Evolutionary conservation across 257 asterid species (phyloP).

Genomic region (Salvia hispanica): DNA sequence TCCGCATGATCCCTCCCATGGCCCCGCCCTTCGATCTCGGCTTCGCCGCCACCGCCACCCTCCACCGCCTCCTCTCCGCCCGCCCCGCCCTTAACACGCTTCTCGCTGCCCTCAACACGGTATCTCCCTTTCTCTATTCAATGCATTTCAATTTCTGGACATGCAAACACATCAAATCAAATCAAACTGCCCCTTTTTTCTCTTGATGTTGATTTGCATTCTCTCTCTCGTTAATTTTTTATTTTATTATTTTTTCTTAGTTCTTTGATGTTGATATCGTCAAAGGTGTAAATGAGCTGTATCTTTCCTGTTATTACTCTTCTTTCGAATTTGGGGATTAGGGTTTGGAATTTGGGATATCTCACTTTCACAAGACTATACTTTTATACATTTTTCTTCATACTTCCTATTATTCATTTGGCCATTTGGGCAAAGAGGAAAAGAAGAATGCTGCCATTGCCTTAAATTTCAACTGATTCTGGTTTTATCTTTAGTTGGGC

Average conservation of each 20-base stretch:
- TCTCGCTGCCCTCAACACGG: constrained; percentile 79
- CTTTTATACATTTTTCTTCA: too few species aligned
- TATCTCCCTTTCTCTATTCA: constrained; percentile 10
- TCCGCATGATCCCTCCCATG: constrained; percentile 54
- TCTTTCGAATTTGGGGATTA: too few species aligned
- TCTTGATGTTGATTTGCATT: constrained; percentile 28
- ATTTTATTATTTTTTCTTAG: not conserved
- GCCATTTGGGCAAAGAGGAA: not conserved
- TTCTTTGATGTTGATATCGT: not conserved
- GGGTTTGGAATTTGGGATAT: too few species aligned
- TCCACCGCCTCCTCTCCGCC: constrained; percentile 57
- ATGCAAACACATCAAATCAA: constrained; percentile 7
- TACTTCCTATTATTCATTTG: too few species aligned
- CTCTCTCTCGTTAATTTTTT: not conserved
- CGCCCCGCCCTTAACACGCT: constrained; percentile 60
- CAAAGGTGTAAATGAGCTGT: constrained; percentile 7
- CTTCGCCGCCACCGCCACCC: constrained; percentile 50
- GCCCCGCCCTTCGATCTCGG: constrained; percentile 78
- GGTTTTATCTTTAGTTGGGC: too few species aligned
- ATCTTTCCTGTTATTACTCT: not conserved
- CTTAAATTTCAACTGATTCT: too few species aligned
- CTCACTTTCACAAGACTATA: too few species aligned
- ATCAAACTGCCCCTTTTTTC: constrained; percentile 7
- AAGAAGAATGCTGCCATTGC: not conserved
- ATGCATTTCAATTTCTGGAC: not conserved